Evolutionary conservation across 2,329 filamentous ascomycete genomes (phyloP), one percentile per base, ranked within the genome.

Genomic region (Gremmenia infestans): DNA sequence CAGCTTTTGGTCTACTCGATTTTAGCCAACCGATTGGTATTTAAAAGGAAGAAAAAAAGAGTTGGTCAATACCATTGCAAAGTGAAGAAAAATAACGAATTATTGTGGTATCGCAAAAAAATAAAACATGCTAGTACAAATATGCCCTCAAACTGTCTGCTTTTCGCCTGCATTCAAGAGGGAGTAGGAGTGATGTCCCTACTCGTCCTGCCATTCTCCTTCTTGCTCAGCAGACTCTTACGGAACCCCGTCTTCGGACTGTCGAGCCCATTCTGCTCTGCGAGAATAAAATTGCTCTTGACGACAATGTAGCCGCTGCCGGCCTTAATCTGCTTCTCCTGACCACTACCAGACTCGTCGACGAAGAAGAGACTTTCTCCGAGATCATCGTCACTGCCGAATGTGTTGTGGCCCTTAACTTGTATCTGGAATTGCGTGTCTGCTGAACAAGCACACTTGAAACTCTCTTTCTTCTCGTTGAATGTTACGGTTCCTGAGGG

Each of bases 361-460:
- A 99, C 83, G 69, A 95, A 92, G 74, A 96, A 96, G n/a, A 88
- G 71, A 5, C 83, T 83, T 68, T 97, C 92, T 52, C 94, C 94
- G 0, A 99, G 80, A 57, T 87, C 82, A 54, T 92, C 87, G 69
- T 95, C 91, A 56, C 85, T 87, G 51, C 89, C 88, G 68, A 97
- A 93, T 0, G 86, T 89, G 66, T 88, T 83, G 68, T 96, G 90
- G 65, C 91, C 88, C 70, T 91, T 91, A 59, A 91, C 91, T 60
- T 89, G 82, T 59, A 99, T 70, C 70, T 91, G 88, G 81, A 97
- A 97, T 68, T 89, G 86, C 22, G 88, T 80, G 65, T 97, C 93
- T 2, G 93, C 86, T 0, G 86, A 81, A 73, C 91, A 95, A 11
- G 80, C 77, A 22, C 88, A 79, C 67, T 86, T 91, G 77, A 94